Conservation (phyloP, 164 flowering plant species). For the Magnolia changhungtana region DNA sequence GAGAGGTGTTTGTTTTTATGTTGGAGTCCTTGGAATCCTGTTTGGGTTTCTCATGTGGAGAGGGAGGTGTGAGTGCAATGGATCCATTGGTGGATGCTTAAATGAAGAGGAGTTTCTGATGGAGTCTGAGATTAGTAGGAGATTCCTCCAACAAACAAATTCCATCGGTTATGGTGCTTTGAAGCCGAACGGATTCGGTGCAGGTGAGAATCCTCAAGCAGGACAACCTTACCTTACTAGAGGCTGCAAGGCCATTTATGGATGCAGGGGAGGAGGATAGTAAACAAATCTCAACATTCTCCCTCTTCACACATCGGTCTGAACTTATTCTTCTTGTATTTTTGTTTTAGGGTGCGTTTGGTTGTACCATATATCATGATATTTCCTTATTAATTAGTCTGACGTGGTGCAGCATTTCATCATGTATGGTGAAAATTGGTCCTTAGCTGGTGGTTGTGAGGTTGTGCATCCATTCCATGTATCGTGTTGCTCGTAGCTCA, state of each 20-base stretch:
- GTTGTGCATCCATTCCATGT: too few relatives aligned
- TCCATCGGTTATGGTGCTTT: not conserved
- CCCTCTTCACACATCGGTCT: too few relatives aligned
- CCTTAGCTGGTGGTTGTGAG: too few relatives aligned
- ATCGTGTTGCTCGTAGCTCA: too few relatives aligned
- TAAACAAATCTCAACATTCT: not conserved
- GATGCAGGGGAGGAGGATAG: not conserved
- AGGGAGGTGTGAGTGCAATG: not conserved
- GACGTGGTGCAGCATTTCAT: too few relatives aligned
- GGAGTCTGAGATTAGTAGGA: slow-evolving; percentile 1
- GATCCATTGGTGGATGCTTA: not conserved
- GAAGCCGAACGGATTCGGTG: not conserved
- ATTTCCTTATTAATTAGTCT: too few relatives aligned
- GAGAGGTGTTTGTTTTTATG: not conserved
- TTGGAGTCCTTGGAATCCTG: not conserved
- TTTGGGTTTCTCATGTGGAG: not conserved
- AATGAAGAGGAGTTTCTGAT: not conserved
- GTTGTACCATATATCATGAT: not conserved
- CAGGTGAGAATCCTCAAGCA: not conserved
- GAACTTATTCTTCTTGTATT: too few relatives aligned
- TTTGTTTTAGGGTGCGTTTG: not conserved
- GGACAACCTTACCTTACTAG: not conserved
- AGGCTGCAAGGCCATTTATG: not conserved
- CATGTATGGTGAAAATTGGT: too few relatives aligned
- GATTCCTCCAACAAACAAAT: not conserved